phyloP scores from a whole-genome alignment of 225 moss, liverwort and hornwort species.

The Pseudisothecium myosuroides region DNA sequence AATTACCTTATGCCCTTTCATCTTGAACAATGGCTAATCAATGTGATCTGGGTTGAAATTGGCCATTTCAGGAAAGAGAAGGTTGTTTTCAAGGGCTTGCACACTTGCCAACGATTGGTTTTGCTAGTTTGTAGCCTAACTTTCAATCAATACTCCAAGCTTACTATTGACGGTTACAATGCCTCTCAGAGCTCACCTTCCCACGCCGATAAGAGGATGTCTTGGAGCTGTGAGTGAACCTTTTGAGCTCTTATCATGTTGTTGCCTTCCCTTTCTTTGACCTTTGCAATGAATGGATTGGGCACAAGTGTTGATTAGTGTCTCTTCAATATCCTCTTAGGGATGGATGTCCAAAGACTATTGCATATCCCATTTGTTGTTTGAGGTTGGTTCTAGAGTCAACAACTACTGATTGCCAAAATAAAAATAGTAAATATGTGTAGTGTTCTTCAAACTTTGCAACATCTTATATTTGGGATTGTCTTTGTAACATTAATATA shows the following conservation, averaged over 20 bases:
- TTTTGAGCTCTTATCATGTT: not conserved
- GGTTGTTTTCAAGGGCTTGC: conserved; percentile 10
- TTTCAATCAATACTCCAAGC: conserved; percentile 3
- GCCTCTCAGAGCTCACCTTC: conserved; percentile 45
- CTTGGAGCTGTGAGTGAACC: conserved; percentile 50
- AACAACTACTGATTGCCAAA: not conserved
- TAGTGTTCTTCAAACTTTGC: not conserved
- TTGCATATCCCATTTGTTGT: not conserved
- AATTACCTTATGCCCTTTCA: not conserved
- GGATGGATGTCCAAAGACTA: not conserved
- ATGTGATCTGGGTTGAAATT: conserved; percentile 27
- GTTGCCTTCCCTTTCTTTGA: not conserved
- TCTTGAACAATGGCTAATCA: conserved; percentile 22
- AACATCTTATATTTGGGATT: not conserved
- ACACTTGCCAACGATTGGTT: not conserved
- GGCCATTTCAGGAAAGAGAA: conserved; percentile 24
- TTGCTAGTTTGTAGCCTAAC: not conserved
- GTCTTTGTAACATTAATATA: not conserved
- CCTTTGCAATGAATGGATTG: not conserved
- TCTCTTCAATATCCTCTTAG: not conserved
- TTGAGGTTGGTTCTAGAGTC: not conserved
- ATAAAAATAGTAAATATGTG: not conserved
- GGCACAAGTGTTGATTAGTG: not conserved
- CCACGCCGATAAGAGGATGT: conserved; percentile 39
- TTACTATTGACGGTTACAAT: conserved; percentile 1